A percentile compares a stretch with the other conserved stretches of the same genome.
phyloP scores from a whole-genome alignment of 1,139 yeast genomes.

The Suhomyces atakaporum region DNA sequence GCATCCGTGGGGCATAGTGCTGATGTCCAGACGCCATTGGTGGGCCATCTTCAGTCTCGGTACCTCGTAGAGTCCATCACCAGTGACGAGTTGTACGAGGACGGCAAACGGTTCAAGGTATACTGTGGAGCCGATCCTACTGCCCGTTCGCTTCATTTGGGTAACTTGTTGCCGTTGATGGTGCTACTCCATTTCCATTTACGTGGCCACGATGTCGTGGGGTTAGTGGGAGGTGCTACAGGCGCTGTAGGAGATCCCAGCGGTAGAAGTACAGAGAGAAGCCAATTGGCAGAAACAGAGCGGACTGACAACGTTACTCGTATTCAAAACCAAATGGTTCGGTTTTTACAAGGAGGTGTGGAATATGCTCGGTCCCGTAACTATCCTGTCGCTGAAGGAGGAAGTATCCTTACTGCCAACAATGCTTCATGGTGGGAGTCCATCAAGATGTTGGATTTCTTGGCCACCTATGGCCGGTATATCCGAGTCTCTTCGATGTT shows the following conservation, averaged over 20 bases:
- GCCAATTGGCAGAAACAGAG: constrained; percentile 50
- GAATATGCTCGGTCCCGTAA: constrained; percentile 61
- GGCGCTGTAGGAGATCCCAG: constrained; percentile 98
- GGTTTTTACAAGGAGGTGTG: constrained; percentile 64
- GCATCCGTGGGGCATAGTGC: constrained; percentile 23
- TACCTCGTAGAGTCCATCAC: constrained; percentile 51
- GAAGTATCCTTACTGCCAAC: constrained; percentile 51
- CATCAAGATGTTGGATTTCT: constrained; percentile 71
- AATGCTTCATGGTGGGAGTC: constrained; percentile 87
- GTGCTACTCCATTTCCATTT: constrained; percentile 79
- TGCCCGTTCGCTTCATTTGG: constrained; percentile 85
- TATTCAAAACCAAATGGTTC: constrained; percentile 62
- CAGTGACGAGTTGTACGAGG: constrained; percentile 44
- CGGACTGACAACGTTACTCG: constrained; percentile 59
- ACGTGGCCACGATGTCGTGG: constrained; percentile 80
- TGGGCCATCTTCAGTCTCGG: constrained; percentile 49
- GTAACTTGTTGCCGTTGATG: constrained; percentile 86
- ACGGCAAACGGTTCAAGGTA: constrained; percentile 49
- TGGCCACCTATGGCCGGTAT: constrained; percentile 74
- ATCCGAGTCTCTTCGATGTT: constrained; percentile 87
- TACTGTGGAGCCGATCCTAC: constrained; percentile 98
- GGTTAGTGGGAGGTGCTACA: constrained; percentile 96
- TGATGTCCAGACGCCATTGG: constrained; percentile 42
- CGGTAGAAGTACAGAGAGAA: constrained; percentile 79
- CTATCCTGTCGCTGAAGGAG: constrained; percentile 38